These are phyloP conservation scores for Ceratonia siliqua DNA, from an alignment of 306 rosid species.

Conservation along the genomic window DNA sequence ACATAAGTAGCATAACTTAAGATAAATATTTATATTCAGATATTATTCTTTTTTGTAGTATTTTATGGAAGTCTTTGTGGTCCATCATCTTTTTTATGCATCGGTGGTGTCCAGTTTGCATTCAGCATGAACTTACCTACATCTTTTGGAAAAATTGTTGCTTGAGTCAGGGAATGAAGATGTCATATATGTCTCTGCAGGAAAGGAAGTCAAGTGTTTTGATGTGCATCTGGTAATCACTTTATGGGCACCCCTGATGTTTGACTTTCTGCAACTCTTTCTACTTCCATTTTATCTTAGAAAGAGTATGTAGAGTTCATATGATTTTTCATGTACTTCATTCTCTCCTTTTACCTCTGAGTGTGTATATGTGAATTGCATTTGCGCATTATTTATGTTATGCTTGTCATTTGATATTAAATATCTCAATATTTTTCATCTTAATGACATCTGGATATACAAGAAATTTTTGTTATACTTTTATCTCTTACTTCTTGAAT, in stretches of 20 bases:
- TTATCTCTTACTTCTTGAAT: background rate
- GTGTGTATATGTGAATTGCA: background rate
- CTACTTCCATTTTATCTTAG: background rate
- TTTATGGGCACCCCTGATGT: conserved; percentile 17
- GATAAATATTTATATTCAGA: background rate
- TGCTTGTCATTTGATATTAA: background rate
- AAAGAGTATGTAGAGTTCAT: background rate
- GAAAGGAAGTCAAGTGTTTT: conserved; percentile 82
- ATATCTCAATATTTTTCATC: background rate
- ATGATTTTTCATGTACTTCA: background rate
- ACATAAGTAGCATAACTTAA: background rate
- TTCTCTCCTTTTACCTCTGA: conserved; percentile 4
- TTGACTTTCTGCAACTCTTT: conserved; percentile 24
- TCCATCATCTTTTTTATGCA: background rate
- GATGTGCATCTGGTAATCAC: conserved; percentile 80
- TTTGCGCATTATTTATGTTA: conserved; percentile 2
- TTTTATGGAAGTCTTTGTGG: background rate
- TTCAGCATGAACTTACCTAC: conserved; percentile 11
- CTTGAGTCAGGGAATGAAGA: conserved; percentile 81
- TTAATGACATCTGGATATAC: conserved; percentile 10
- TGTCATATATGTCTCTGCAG: conserved; percentile 67
- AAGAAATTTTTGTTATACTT: background rate
- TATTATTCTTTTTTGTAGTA: background rate
- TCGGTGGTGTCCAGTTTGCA: conserved; percentile 3
- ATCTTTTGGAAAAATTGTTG: conserved; percentile 28